A percentile compares a stretch with the other conserved stretches of the same genome.
These are phyloP conservation scores for Anaeramoeba flamelloides DNA, from an alignment of 78 protist species.

Conservation along the genomic window DNA sequence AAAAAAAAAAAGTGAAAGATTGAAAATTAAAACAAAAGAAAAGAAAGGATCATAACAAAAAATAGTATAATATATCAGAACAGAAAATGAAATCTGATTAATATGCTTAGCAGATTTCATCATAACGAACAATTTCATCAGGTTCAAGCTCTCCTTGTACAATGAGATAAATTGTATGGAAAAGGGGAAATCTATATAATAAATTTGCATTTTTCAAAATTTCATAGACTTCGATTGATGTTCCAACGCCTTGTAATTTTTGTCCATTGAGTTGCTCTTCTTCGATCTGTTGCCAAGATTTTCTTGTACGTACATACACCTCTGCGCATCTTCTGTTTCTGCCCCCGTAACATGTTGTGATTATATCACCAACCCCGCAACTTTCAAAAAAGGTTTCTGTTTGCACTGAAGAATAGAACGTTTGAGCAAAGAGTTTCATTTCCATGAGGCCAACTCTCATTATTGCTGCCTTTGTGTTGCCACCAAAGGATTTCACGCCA, in stretches of 20 bases:
- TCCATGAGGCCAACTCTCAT: conserved; percentile 45
- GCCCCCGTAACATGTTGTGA: conserved; percentile 43
- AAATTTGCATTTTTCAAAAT: conserved; percentile 13
- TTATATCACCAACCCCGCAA: conserved; percentile 51
- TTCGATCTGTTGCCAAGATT: conserved; percentile 32
- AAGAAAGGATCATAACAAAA: too few relatives aligned
- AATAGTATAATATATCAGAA: too few relatives aligned
- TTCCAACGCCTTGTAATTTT: conserved; percentile 45
- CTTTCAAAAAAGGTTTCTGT: conserved; percentile 37
- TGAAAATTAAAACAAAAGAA: too few relatives aligned
- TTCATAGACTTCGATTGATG: conserved; percentile 33
- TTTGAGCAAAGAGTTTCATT: conserved; percentile 23
- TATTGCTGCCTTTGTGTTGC: conserved; percentile 53
- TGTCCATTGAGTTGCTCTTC: conserved; percentile 39
- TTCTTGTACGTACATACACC: conserved; percentile 18
- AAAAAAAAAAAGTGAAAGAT: too few relatives aligned
- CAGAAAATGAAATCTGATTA: too few relatives aligned
- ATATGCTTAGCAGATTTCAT: too few relatives aligned
- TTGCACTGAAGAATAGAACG: too few relatives aligned
- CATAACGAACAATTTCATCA: too few relatives aligned
- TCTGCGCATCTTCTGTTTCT: conserved; percentile 35
- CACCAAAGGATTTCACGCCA: conserved; percentile 9
- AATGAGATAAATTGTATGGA: too few relatives aligned
- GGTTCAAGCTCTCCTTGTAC: too few relatives aligned
- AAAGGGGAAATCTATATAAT: too few relatives aligned